These are phyloP conservation scores for Hyphodiscus sp. DNA, from an alignment of 2,329 filamentous ascomycete species.

Conservation along the genomic window DNA sequence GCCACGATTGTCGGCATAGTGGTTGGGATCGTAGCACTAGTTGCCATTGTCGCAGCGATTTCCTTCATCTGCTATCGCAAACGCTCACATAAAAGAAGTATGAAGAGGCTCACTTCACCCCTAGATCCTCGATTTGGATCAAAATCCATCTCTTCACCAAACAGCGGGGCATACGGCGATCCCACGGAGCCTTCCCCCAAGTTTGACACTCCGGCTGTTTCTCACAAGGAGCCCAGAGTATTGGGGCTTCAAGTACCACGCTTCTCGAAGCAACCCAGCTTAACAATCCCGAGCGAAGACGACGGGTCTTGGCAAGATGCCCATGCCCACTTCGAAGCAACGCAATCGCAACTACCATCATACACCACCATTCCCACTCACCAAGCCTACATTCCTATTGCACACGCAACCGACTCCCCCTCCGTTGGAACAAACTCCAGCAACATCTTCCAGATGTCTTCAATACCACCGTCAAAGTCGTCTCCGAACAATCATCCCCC, in stretches of 20 bases:
- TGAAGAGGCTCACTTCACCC: not conserved
- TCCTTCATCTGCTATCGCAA: not conserved
- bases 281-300: not conserved
- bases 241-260: not conserved
- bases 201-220: not conserved
- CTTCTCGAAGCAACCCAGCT: not conserved
- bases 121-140: not conserved
- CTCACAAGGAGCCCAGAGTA: not conserved
- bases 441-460: not conserved
- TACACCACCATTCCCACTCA: not conserved
- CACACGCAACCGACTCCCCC: not conserved
- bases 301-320: not conserved
- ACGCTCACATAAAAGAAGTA: not conserved
- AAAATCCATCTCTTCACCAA: not conserved
- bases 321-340: not conserved
- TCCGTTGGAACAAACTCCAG: not conserved
- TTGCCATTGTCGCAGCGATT: not conserved
- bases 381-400: not conserved
- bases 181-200: not conserved
- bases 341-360: not conserved
- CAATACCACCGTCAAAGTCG: not conserved
- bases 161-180: not conserved
- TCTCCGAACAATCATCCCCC: not conserved
- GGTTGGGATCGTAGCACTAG: not conserved
- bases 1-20: not conserved